Evolutionary conservation across 352 stramenopile species (phyloP), one percentile per base, ranked within the genome.

Genomic region (Globisporangium megalacanthum): DNA sequence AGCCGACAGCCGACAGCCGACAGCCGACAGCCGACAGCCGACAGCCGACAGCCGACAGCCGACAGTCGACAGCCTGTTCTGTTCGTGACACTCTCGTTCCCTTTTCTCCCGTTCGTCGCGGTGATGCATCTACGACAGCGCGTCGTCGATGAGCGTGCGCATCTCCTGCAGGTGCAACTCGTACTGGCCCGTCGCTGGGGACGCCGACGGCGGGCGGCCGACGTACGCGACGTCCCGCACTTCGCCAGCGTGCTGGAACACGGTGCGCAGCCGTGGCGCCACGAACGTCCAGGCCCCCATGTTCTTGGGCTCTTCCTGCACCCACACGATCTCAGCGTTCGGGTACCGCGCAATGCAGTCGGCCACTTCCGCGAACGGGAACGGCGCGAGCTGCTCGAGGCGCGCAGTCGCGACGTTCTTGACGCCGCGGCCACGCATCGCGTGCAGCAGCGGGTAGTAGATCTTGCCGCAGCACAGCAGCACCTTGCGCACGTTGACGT

Each of bases 301-400:
- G 69, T 99, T 99, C 72, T 98, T 98, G 19, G 89, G 95, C 64
- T 98, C 97, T 69, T 99, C 97, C 70, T 99, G 97, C 14, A 94
- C 85, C 92, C 94, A 99, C 25, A 99, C 78, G 35, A 99, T 74
- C 60, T 97, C 72, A 13, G 97, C 97, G 60, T 99, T 99, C 9
- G 83, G 71, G 69, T 99, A 99, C 48, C 80, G 76, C 33, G 74
- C 70, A 14, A 89, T 81, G 57, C 84, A 90, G 17, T 89, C 68
- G 14, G 96, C 97, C 44, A 99, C 84, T 39, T 96, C 83, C 55
- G 98, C 77, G 75, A 99, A 99, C 46, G 97, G 94, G 73, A 99
- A 99, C 31, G 97, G 97, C 39, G 96, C 94, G 60, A 95, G 62
- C 61, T 96, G 85, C 65, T 96, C 86, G 25, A 96, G 66, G 35